These are phyloP conservation scores for Leccinum boreale DNA, from an alignment of 768 basidiomycete species.

Conservation along the genomic window DNA sequence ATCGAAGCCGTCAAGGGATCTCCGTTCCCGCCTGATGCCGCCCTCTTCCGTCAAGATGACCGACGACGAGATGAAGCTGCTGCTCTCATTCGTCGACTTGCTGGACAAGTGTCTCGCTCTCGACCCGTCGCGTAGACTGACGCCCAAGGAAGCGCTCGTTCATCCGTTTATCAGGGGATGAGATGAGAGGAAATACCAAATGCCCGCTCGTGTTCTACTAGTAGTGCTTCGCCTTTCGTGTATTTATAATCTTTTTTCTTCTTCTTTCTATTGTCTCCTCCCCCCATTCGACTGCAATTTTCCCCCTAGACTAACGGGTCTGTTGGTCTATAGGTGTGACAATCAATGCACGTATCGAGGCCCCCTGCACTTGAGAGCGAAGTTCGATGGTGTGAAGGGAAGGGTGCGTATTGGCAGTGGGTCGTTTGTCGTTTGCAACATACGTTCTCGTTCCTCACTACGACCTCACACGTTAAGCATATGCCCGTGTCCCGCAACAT, in stretches of 20 bases:
- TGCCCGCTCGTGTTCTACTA: conserved; percentile 11
- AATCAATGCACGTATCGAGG: not conserved
- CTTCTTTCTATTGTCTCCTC: not conserved
- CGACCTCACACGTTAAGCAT: conserved; percentile 14
- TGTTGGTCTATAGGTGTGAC: conserved; percentile 8
- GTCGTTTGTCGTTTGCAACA: not conserved
- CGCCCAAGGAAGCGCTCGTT: conserved; percentile 83
- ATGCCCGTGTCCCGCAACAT: not conserved
- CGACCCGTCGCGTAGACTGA: conserved; percentile 81
- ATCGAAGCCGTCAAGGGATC: conserved; percentile 77
- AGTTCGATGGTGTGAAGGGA: not conserved
- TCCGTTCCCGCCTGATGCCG: conserved; percentile 80
- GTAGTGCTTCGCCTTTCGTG: conserved; percentile 7
- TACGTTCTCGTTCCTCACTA: conserved; percentile 1
- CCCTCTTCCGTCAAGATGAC: conserved; percentile 72
- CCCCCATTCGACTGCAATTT: not conserved
- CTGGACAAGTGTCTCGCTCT: conserved; percentile 88
- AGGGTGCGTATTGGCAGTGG: conserved; percentile 2
- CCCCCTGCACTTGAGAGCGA: not conserved
- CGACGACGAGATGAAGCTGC: conserved; percentile 83
- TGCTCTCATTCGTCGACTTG: conserved; percentile 81
- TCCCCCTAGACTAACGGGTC: conserved; percentile 13
- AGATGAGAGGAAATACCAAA: conserved; percentile 12
- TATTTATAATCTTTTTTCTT: conserved; percentile 22
- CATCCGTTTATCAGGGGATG: conserved; percentile 82